A percentile compares a stretch with the other conserved stretches of the same genome.
phyloP scores from a whole-genome alignment of 306 rosid species.

The Astragalus membranaceus region DNA sequence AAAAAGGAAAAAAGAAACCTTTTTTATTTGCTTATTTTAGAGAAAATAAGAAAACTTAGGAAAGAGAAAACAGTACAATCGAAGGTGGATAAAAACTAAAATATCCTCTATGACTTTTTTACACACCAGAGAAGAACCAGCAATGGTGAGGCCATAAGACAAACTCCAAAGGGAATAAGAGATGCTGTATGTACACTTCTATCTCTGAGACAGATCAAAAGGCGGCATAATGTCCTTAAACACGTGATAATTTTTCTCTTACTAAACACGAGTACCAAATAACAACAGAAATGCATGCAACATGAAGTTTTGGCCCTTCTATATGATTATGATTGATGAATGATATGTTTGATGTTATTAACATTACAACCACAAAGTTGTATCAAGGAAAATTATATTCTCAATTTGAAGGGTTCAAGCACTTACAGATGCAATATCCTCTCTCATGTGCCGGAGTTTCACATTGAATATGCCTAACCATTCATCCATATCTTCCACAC shows the following conservation, averaged over 20 bases:
- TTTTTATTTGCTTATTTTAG: background rate
- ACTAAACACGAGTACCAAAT: background rate
- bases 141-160: background rate
- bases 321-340: too few relatives aligned
- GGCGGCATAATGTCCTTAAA: conserved; percentile 3
- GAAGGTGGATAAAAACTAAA: background rate
- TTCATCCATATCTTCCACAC: conserved; percentile 98
- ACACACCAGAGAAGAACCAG: background rate
- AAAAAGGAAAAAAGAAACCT: background rate
- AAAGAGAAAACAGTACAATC: conserved; percentile 8
- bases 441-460: conserved; percentile 98
- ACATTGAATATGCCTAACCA: conserved; percentile 89
- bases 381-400: conserved; percentile 14
- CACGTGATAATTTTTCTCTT: background rate
- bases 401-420: conserved; percentile 10
- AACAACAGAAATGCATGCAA: background rate
- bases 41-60: background rate
- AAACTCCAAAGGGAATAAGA: background rate
- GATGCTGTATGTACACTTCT: background rate
- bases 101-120: background rate
- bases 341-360: too few relatives aligned
- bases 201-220: background rate
- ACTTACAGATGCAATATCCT: conserved; percentile 92
- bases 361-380: conserved; percentile 7
- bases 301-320: background rate